Conservation (phyloP, 2,329 filamentous ascomycete genomes). For the Cordyceps fumosorosea region DNA sequence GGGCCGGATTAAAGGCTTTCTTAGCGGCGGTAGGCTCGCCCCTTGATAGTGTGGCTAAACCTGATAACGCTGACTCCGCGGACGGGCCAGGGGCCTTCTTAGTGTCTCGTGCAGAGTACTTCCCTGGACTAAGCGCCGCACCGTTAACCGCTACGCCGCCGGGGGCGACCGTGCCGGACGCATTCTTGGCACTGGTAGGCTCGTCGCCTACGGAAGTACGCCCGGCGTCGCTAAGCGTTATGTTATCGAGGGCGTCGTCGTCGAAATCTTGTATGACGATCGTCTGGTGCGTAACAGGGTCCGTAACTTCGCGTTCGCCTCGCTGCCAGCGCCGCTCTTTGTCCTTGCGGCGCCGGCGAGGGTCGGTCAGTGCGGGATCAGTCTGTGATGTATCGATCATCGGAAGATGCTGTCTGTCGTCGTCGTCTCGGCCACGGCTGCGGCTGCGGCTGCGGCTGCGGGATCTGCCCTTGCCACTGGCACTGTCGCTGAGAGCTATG, state of each 20-base stretch:
- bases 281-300: slow-evolving; percentile 65
- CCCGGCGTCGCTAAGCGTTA: slow-evolving; percentile 22
- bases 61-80: neutral
- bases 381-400: slow-evolving; percentile 31
- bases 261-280: slow-evolving; percentile 64
- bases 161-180: no score
- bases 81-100: no score
- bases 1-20: slow-evolving; percentile 31
- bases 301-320: slow-evolving; percentile 58
- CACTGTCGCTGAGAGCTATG: neutral
- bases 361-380: slow-evolving; percentile 31
- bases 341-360: slow-evolving; percentile 41
- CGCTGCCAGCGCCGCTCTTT: slow-evolving; percentile 38
- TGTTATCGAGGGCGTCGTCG: slow-evolving; percentile 46
- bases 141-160: no score
- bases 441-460: slow-evolving; percentile 15
- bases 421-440: neutral
- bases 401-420: slow-evolving; percentile 17
- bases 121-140: no score
- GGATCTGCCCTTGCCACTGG: slow-evolving; percentile 9
- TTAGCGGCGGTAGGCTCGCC: neutral
- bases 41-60: neutral
- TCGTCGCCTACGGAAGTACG: no score
- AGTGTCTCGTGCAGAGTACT: no score
- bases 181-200: no score